Evolutionary conservation across 805 yeast species (phyloP).

Genomic region (Saturnispora serradocipensis): DNA sequence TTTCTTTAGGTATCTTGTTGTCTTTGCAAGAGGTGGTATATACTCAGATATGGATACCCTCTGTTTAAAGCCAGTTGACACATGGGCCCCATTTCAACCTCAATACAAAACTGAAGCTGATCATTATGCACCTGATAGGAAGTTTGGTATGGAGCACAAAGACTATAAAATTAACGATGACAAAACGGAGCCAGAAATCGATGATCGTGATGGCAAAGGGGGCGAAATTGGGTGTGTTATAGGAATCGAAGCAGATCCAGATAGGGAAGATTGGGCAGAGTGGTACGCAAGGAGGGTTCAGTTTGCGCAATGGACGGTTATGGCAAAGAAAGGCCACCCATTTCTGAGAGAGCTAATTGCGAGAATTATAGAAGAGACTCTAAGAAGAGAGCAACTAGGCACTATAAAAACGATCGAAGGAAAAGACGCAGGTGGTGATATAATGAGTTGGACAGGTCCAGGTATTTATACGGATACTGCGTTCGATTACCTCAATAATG

Average conservation of each 20-base stretch:
- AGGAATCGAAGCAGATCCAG: conserved; percentile 97
- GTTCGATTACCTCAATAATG: conserved; percentile 69
- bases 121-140: neutral
- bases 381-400: conserved; percentile 42
- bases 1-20: conserved; percentile 79
- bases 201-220: conserved; percentile 33
- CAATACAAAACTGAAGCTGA: neutral
- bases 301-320: conserved; percentile 96
- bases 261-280: conserved; percentile 84
- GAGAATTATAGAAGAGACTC: conserved; percentile 67
- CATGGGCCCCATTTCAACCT: conserved; percentile 45
- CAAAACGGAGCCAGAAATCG: conserved; percentile 13
- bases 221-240: conserved; percentile 61
- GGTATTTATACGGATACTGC: conserved; percentile 87
- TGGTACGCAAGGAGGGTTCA: conserved; percentile 93
- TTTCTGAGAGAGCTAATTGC: conserved; percentile 71
- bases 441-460: conserved; percentile 96
- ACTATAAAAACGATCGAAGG: conserved; percentile 40
- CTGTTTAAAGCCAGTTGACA: conserved; percentile 57
- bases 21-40: conserved; percentile 87
- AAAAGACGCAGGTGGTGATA: conserved; percentile 61
- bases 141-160: neutral
- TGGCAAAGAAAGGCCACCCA: conserved; percentile 87
- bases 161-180: too few species aligned
- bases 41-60: conserved; percentile 87